Base-by-base conservation (phyloP, 352 stramenopile genomes). In the Phytophthora constricta region DNA sequence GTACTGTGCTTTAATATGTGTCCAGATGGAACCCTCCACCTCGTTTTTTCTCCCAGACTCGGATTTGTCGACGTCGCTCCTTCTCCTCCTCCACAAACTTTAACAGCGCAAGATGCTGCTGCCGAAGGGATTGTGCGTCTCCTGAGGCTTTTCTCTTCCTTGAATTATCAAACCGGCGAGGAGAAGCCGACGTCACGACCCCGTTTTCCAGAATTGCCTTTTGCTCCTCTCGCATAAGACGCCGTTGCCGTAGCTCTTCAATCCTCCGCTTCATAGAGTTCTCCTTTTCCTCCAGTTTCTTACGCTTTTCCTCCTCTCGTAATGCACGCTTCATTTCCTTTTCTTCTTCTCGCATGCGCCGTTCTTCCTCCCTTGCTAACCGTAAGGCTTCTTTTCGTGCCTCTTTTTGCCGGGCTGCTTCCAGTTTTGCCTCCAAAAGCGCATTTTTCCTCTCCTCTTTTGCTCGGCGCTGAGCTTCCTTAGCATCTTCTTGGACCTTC, bases 71-170 rank as follows among this genome's bases (percentile, higher is more conserved):
- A 19, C 85, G 65, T 28, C 83, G 69, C 22, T 89, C 82, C 57
- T 76, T 83, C 53, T 93, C 85, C 26, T 93, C 85, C 20, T 77
- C 72, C 19, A 91, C 83, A 63, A 91, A 93, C 52, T 89, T 87
- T 11, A 93, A 45, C 47, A 93, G 42, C 5, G 76, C 83, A 51
- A 86, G 56, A 4, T 80, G 71, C 47, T 90, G 79, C 49, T 93
- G 86, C 7, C 79, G 72, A 20, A 70, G 3, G 46, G 62, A 54
- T 23, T 71, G 53, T 1, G 80, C 22, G 45, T 83, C 61, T 0
- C 42, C 22, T 48, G 42, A 31, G 26, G 51, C 52, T 14, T 62
- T 74, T 26, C 65, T 57, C 41, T 62, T 67, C 20, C 58, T 69
- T 22, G 50, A 69, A 20, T 73, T 65, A 39, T 56, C 47, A 11